phyloP scores from a whole-genome alignment of 108 stramenopile species.

The Discostella stelligeroides region DNA sequence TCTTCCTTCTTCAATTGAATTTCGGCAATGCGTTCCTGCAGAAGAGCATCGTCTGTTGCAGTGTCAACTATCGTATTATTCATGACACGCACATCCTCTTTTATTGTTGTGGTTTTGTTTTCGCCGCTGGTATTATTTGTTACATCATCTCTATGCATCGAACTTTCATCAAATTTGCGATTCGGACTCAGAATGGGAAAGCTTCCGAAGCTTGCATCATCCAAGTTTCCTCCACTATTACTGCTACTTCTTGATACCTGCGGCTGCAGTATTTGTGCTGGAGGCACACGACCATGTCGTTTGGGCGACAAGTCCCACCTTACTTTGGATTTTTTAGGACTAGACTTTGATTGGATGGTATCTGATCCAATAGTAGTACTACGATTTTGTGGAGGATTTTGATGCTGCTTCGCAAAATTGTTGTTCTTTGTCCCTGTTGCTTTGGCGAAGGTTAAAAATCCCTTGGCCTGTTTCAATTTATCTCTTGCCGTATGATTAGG shows the following conservation, averaged over 20 bases:
- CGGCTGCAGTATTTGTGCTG: neutral
- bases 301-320: constrained; percentile 17
- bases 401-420: neutral
- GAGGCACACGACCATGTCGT: neutral
- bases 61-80: neutral
- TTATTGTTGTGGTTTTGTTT: neutral
- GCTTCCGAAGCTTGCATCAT: constrained; percentile 42
- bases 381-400: too few relatives aligned
- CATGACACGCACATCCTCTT: neutral
- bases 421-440: neutral
- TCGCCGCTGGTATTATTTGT: neutral
- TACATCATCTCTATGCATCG: neutral
- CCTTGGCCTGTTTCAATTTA: constrained; percentile 20
- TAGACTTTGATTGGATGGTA: neutral
- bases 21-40: constrained; percentile 34
- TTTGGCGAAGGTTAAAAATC: constrained; percentile 4
- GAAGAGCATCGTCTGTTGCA: constrained; percentile 19
- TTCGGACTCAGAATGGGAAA: constrained; percentile 38
- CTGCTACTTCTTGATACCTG: neutral
- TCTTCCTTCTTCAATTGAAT: constrained; percentile 19
- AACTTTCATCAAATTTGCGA: constrained; percentile 35
- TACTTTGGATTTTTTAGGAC: constrained; percentile 1
- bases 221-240: neutral
- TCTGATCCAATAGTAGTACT: too few relatives aligned
- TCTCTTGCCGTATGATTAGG: constrained; percentile 2